Conservation (phyloP, 129 eudicot species). For the Chrysanthemum lavandulifolium region DNA sequence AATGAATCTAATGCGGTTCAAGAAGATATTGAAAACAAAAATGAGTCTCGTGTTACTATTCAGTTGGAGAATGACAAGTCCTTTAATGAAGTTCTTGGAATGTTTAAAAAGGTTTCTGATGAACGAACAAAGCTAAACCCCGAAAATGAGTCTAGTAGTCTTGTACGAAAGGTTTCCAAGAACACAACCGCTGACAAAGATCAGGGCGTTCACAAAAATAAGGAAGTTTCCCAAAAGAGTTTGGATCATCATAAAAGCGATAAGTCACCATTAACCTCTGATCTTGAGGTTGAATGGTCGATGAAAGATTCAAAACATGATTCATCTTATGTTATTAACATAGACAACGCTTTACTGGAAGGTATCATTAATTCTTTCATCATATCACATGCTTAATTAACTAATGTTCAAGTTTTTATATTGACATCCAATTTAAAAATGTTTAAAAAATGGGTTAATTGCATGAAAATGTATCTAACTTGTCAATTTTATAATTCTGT, state of each 20-base stretch:
- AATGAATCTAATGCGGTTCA: background rate
- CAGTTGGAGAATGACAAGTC: conserved; percentile 25
- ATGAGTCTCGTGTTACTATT: conserved; percentile 22
- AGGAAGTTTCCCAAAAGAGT: conserved; percentile 8
- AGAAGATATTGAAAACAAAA: conserved; percentile 5
- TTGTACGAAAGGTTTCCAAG: conserved; percentile 19
- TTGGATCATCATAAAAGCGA: conserved; percentile 23
- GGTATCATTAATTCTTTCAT: conserved; percentile 31
- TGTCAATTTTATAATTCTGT: too few relatives aligned
- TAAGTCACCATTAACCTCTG: background rate
- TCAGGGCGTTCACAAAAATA: conserved; percentile 17
- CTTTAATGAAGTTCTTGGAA: conserved; percentile 34
- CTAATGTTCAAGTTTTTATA: too few relatives aligned
- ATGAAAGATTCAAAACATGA: conserved; percentile 17
- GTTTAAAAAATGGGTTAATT: too few relatives aligned
- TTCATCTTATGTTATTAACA: background rate
- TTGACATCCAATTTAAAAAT: too few relatives aligned
- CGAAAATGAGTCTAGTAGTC: conserved; percentile 14
- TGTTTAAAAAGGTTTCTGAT: conserved; percentile 29
- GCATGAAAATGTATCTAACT: too few relatives aligned
- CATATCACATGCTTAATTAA: too few relatives aligned
- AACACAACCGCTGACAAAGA: conserved; percentile 17
- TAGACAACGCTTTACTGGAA: conserved; percentile 20
- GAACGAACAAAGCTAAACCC: conserved; percentile 24
- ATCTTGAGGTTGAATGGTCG: conserved; percentile 16